Base-by-base conservation (phyloP, 768 basidiomycete genomes). In the Phanerochaete carnosa region DNA sequence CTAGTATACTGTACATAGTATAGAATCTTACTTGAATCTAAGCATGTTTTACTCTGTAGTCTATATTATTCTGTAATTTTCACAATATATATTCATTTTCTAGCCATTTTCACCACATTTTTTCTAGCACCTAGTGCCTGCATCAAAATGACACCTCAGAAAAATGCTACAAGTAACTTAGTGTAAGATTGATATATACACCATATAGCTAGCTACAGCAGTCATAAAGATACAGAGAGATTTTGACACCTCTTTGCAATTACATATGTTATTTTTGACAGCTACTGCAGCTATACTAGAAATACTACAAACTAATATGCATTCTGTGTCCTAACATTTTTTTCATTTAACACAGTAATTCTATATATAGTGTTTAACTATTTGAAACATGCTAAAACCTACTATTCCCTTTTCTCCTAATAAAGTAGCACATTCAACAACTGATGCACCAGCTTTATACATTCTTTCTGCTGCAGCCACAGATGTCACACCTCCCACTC, bases 401-500 rank as follows among this genome's bases (percentile, higher is more conserved):
- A 55, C 60, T n/a, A 78, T 69, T 0, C 81, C 81, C 15, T 74
- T 67, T 29, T 66, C 57, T 13, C 80, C 80, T 28, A 86, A 66
- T 29, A 79, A 71, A 1, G 84, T 86, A 22, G 85, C 84, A 64
- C 81, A 79, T 15, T 84, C 94, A 5, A 95, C 86, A 1, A 86
- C 83, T 51, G 76, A 73, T 9, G 93, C 93, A 2, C 93, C 92
- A 11, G 85, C 90, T 49, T 76, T 76, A n/a, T 76, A 74, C 91
- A 94, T 94, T 57, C 93, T 79, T 55, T 74, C 70, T 13, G 79
- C 84, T 1, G 84, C 86, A 23, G 75, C 87, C 5, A 76, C 73
- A 23, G 82, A 81, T 1, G 82, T 86, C 19, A 93, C 90, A 5
- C 93, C 93, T 1, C 94, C 93, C n/a, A 89, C 87, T 1, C 92